Percentiles rank a stretch among this genome's conserved stretches.
Conservation (phyloP, 192 early-diverging fungal genomes). For the Coemansia sp. region DNA sequence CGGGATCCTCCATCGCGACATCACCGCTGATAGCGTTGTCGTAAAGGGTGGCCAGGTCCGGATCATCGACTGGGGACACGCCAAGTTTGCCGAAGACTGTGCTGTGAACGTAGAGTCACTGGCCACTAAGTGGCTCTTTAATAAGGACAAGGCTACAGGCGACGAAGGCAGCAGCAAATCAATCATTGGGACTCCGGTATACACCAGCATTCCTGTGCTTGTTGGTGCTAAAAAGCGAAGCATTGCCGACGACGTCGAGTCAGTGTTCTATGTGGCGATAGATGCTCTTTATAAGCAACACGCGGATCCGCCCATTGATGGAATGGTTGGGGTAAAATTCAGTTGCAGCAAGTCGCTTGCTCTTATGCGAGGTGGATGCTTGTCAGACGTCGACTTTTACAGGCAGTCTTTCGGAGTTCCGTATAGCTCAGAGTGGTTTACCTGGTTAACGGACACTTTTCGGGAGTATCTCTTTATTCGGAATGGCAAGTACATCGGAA, state of each 20-base stretch:
- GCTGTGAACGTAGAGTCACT: neutral
- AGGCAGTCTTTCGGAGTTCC: neutral
- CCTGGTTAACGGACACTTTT: neutral
- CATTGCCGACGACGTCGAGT: neutral
- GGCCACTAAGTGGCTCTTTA: neutral
- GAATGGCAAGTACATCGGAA: conserved; percentile 1
- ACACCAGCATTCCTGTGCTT: neutral
- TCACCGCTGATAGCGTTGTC: neutral
- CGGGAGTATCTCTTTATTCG: neutral
- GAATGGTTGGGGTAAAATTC: neutral
- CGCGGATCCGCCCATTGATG: neutral
- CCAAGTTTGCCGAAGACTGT: neutral
- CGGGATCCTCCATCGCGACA: conserved; percentile 3
- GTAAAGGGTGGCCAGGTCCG: neutral
- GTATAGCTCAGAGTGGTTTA: neutral
- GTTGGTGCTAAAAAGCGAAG: neutral
- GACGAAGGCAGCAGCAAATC: neutral
- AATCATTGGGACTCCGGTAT: neutral
- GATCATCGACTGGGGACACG: neutral
- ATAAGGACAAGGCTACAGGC: neutral
- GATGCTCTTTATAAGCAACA: neutral
- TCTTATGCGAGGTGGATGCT: neutral
- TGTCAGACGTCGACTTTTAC: neutral
- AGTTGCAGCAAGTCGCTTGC: neutral
- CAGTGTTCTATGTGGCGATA: conserved; percentile 1